Evolutionary conservation across 148 eudicot genomes (phyloP).

Genomic region (Fagopyrum esculentum): DNA sequence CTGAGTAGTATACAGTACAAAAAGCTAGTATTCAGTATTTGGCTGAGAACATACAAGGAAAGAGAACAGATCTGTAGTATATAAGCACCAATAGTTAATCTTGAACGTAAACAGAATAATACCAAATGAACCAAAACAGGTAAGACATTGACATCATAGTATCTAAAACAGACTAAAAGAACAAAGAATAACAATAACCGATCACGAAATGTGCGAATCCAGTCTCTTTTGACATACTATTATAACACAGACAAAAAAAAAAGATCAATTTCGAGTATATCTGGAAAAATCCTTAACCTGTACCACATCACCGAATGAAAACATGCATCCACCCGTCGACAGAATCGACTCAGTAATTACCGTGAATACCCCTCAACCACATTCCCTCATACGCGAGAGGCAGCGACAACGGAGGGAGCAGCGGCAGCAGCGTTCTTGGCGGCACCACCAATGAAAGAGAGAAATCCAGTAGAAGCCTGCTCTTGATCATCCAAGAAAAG

Average conservation of each 20-base stretch:
- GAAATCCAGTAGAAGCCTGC: slow-evolving; percentile 38
- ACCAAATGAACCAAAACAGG: slow-evolving; percentile 6
- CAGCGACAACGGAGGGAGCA: slow-evolving; percentile 13
- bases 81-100: neutral
- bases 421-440: slow-evolving; percentile 18
- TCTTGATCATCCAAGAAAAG: slow-evolving; percentile 85
- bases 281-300: slow-evolving; percentile 5
- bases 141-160: slow-evolving; percentile 8
- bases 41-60: neutral
- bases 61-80: neutral
- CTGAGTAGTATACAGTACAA: neutral
- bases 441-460: slow-evolving; percentile 55
- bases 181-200: slow-evolving; percentile 1
- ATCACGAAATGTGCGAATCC: slow-evolving; percentile 8
- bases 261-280: neutral
- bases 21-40: neutral
- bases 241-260: neutral
- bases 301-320: slow-evolving; percentile 6
- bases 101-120: neutral
- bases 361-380: neutral
- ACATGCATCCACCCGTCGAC: neutral
- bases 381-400: slow-evolving; percentile 13
- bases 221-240: slow-evolving; percentile 1
- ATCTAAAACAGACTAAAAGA: slow-evolving; percentile 13
- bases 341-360: slow-evolving; percentile 13